phyloP scores from a whole-genome alignment of 176 grass and related monocot genomes.

The Triticum dicoccoides region DNA sequence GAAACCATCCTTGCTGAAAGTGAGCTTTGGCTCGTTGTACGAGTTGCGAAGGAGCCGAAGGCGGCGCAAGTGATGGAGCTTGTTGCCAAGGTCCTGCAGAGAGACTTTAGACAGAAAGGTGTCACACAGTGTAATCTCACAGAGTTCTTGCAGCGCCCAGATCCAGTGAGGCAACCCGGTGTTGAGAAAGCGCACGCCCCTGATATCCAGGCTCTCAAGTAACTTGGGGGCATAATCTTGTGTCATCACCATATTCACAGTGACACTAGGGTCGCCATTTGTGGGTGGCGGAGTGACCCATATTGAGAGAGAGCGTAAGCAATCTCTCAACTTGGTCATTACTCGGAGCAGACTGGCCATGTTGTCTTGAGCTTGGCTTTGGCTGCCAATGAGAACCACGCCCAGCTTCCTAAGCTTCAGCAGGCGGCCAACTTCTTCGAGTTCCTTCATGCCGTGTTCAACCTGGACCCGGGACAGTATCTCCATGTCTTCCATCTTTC shows the following conservation, averaged over 20 bases:
- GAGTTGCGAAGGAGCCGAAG: not conserved
- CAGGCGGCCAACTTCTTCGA: not conserved
- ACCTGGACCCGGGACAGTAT: not conserved
- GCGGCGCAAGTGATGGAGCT: not conserved
- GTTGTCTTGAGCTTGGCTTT: not conserved
- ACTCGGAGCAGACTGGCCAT: not conserved
- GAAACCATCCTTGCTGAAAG: not conserved
- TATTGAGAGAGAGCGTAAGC: not conserved
- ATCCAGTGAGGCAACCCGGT: not conserved
- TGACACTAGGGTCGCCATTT: not conserved
- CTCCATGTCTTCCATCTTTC: not conserved
- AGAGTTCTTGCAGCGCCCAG: not conserved
- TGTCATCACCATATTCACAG: not conserved
- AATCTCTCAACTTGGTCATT: rapidly evolving
- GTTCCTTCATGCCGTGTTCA: not conserved
- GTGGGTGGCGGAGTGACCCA: not conserved
- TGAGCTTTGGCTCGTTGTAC: not conserved
- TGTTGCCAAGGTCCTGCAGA: not conserved
- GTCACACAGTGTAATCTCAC: not conserved
- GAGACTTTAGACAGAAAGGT: not conserved
- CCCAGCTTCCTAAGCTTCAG: not conserved
- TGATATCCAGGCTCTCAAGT: not conserved
- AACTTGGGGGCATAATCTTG: not conserved
- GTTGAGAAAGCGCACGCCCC: not conserved
- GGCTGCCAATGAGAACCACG: not conserved